Conservation (phyloP, 2,329 filamentous ascomycete genomes). For the Diaporthe nobilis region DNA sequence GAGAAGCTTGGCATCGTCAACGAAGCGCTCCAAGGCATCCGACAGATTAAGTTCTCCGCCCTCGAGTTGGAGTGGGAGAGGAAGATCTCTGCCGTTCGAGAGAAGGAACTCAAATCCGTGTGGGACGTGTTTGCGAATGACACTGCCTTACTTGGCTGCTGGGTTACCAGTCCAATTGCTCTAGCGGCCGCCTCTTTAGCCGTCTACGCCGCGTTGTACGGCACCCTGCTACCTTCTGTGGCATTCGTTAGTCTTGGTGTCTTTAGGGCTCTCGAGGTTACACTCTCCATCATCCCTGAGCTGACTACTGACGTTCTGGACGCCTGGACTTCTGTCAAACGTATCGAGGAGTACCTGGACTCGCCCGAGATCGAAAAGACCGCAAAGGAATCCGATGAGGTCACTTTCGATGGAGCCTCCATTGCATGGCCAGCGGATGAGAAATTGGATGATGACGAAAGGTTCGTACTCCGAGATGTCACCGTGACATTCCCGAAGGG, state of each 20-base stretch:
- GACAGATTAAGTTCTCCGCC: constrained; percentile 88
- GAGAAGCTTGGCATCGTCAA: constrained; percentile 82
- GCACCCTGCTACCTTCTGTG: constrained; percentile 76
- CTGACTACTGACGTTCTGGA: constrained; percentile 79
- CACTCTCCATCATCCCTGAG: constrained; percentile 80
- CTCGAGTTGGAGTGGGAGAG: constrained; percentile 81
- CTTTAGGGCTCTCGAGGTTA: constrained; percentile 80
- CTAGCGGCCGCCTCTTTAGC: constrained; percentile 80
- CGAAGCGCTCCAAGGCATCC: constrained; percentile 83
- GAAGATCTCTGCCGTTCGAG: constrained; percentile 75
- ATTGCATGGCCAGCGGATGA: constrained; percentile 82
- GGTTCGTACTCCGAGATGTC: constrained; percentile 76
- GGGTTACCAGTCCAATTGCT: constrained; percentile 81
- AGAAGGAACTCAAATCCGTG: constrained; percentile 75
- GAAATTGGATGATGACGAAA: constrained; percentile 67
- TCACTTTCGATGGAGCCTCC: constrained; percentile 76
- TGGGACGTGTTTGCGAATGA: constrained; percentile 78
- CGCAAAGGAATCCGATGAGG: constrained; percentile 68
- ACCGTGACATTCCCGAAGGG: constrained; percentile 76
- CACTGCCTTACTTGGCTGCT: constrained; percentile 74
- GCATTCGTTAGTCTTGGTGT: constrained; percentile 85
- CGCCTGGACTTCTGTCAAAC: constrained; percentile 78
- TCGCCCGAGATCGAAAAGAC: constrained; percentile 74
- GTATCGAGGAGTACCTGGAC: constrained; percentile 79
- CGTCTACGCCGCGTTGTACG: constrained; percentile 75